A percentile compares a stretch with the other conserved stretches of the same genome.
These are phyloP conservation scores for Tuber umbilicatum DNA, from an alignment of 495 filamentous ascomycete genomes.

Conservation along the genomic window DNA sequence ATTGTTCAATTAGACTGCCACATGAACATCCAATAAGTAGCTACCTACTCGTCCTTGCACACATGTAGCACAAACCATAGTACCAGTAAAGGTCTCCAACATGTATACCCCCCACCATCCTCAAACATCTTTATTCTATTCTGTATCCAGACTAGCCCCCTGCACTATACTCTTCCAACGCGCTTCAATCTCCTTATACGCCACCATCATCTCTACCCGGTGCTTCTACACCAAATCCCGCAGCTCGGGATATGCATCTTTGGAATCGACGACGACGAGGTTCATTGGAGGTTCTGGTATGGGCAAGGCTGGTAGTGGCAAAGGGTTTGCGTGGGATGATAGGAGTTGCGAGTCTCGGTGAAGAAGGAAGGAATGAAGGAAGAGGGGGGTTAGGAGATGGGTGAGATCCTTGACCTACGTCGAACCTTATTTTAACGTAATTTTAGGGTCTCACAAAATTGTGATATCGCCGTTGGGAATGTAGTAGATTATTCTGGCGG, in stretches of 20 bases:
- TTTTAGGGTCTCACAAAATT: neutral
- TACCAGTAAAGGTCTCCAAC: neutral
- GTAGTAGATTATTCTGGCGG: neutral
- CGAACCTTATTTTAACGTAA: neutral
- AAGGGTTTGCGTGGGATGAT: neutral
- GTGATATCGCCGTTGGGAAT: neutral
- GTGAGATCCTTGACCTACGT: neutral
- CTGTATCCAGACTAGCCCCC: conserved; percentile 19
- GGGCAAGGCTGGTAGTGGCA: neutral
- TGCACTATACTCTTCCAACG: conserved; percentile 13
- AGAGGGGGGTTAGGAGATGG: neutral
- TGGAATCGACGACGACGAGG: neutral
- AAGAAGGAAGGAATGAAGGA: neutral
- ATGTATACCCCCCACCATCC: neutral
- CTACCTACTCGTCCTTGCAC: neutral
- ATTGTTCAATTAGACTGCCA: neutral
- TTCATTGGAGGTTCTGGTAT: neutral
- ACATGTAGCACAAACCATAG: neutral
- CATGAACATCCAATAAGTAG: neutral
- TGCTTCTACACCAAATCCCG: neutral
- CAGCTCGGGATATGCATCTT: neutral
- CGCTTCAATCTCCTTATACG: neutral
- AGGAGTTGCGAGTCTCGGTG: neutral
- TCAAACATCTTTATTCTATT: conserved; percentile 20
- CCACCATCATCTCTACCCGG: neutral